Evolutionary conservation across 257 asterid species (phyloP).

Genomic region (Solanum clarkiae): DNA sequence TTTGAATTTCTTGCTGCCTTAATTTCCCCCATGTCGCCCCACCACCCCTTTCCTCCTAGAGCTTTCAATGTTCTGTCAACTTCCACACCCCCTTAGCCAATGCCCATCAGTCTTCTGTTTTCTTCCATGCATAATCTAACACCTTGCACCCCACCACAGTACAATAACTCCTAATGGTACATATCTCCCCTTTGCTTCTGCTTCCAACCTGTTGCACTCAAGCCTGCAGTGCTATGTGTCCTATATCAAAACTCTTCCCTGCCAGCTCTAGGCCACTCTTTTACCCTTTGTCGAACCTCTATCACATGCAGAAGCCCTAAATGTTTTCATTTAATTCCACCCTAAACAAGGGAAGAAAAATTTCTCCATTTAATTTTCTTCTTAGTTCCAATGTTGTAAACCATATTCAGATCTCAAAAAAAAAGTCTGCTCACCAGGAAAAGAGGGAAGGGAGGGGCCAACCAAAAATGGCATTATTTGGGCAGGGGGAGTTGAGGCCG

Average conservation of each 20-base stretch:
- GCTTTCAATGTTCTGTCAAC: not conserved
- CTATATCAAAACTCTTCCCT: not conserved
- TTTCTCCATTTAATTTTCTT: not conserved
- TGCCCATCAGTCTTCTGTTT: not conserved
- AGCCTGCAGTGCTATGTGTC: not conserved
- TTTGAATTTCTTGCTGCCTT: not conserved
- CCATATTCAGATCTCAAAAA: not conserved
- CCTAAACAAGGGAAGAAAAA: not conserved
- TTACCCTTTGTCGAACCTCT: not conserved
- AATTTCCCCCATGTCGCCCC: not conserved
- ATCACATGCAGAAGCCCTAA: not conserved
- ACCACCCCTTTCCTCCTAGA: not conserved
- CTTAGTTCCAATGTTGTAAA: not conserved
- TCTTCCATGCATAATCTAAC: not conserved
- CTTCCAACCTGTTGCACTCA: not conserved
- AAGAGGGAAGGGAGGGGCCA: not conserved
- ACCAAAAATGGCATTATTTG: not conserved
- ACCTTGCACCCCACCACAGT: not conserved
- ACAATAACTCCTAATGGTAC: not conserved
- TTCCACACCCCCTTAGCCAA: not conserved
- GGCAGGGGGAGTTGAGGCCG: not conserved
- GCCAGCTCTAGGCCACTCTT: not conserved
- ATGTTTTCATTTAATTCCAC: not conserved
- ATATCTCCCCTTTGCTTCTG: not conserved
- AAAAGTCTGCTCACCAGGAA: not conserved